These are phyloP conservation scores for Pelargonium australe DNA, from an alignment of 441 rosid genomes.

Conservation along the genomic window DNA sequence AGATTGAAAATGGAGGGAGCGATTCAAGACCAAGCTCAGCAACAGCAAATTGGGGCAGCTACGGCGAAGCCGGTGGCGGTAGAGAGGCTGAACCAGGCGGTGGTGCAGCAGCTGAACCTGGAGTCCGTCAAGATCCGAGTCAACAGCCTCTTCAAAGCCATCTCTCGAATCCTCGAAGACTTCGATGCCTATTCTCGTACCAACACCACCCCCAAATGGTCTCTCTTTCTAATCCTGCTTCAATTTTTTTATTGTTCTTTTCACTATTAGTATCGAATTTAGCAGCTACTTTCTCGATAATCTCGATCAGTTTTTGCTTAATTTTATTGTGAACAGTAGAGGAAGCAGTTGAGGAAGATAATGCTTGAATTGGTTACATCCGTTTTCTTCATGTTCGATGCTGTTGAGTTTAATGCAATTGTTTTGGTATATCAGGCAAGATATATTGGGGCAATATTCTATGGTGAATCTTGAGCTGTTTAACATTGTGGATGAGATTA, in stretches of 20 bases:
- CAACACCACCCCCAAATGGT: slow-evolving; percentile 88
- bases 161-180: slow-evolving; percentile 85
- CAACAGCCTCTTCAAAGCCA: slow-evolving; percentile 63
- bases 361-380: too few species aligned
- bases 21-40: slow-evolving; percentile 42
- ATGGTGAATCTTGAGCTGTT: slow-evolving; percentile 94
- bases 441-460: slow-evolving; percentile 80
- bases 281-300: neutral
- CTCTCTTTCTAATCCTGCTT: neutral
- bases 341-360: neutral
- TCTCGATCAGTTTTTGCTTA: neutral
- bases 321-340: neutral
- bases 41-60: slow-evolving; percentile 28
- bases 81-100: slow-evolving; percentile 63
- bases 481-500: slow-evolving; percentile 81
- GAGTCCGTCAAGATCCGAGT: slow-evolving; percentile 79
- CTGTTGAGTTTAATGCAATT: neutral
- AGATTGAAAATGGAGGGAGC: slow-evolving; percentile 39
- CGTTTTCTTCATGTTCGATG: neutral
- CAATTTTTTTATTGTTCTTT: neutral
- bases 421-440: slow-evolving; percentile 53
- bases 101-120: slow-evolving; percentile 66
- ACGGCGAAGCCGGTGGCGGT: slow-evolving; percentile 17
- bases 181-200: slow-evolving; percentile 68
- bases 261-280: neutral